Percentiles rank a stretch among this genome's conserved stretches.
phyloP scores from a whole-genome alignment of 148 eudicot species.

The Chenopodium quinoa region DNA sequence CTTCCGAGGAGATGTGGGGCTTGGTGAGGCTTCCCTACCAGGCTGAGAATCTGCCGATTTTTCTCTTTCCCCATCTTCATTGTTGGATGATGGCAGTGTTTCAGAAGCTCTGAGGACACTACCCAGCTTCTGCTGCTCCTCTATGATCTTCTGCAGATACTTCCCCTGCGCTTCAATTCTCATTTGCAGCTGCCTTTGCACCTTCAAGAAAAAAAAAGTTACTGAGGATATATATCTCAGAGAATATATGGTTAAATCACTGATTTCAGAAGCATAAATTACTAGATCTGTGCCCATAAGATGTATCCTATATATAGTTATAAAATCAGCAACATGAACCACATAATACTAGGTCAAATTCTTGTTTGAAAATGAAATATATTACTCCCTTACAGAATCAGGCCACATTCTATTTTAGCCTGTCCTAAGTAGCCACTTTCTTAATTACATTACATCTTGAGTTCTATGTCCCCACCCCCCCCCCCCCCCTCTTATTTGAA shows the following conservation, averaged over 20 bases:
- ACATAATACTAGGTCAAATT: neutral
- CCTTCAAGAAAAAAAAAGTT: slow-evolving; percentile 35
- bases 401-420: neutral
- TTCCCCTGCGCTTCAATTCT: slow-evolving; percentile 91
- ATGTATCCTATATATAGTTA: neutral
- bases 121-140: slow-evolving; percentile 72
- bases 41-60: slow-evolving; percentile 32
- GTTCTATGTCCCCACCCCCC: too few relatives aligned
- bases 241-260: neutral
- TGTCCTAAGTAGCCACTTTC: neutral
- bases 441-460: too few relatives aligned
- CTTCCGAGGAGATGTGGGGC: slow-evolving; percentile 41
- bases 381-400: neutral
- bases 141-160: slow-evolving; percentile 83
- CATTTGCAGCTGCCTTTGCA: slow-evolving; percentile 84
- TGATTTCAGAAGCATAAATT: neutral
- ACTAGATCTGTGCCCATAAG: neutral
- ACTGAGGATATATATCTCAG: slow-evolving; percentile 1
- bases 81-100: slow-evolving; percentile 29
- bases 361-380: neutral
- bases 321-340: neutral
- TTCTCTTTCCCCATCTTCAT: slow-evolving; percentile 23
- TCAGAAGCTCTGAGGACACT: slow-evolving; percentile 41
- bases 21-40: slow-evolving; percentile 30
- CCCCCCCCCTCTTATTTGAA: too few relatives aligned